Percentiles rank a stretch among this genome's conserved stretches.
Conservation (phyloP, 305 asterid genomes). For the Fraxinus sp. region DNA sequence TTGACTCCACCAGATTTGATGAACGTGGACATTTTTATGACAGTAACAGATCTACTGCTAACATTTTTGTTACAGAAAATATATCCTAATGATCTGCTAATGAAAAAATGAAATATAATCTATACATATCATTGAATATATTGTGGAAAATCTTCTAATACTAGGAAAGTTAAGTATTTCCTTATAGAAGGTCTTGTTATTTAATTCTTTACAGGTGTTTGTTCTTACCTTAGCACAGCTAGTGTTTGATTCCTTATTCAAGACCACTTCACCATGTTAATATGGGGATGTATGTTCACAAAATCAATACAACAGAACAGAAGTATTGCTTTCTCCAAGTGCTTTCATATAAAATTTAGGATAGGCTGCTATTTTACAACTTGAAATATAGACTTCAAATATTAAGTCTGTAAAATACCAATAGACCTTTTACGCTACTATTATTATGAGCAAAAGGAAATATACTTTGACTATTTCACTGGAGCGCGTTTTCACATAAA, state of each 20-base stretch:
- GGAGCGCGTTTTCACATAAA: conserved; percentile 75
- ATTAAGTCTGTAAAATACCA: conserved; percentile 11
- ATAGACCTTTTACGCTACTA: conserved; percentile 19
- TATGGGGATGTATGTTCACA: neutral
- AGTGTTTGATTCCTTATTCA: neutral
- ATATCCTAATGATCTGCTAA: neutral
- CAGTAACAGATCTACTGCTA: neutral
- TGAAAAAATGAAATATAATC: neutral
- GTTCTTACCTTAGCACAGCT: neutral
- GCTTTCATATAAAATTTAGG: neutral
- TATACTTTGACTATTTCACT: conserved; percentile 85
- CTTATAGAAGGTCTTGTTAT: neutral
- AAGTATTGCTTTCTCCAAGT: neutral
- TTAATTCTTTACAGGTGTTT: neutral
- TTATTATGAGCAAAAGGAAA: conserved; percentile 38
- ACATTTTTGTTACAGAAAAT: neutral
- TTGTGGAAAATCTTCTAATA: neutral
- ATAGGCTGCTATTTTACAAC: neutral
- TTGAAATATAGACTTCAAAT: neutral
- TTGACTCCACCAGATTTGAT: neutral
- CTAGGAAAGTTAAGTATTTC: neutral
- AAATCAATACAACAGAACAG: neutral
- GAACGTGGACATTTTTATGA: neutral
- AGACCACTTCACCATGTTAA: neutral
- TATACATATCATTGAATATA: neutral